Conservation (phyloP, 139 green algal genomes). For the Coelastrella sp. region DNA sequence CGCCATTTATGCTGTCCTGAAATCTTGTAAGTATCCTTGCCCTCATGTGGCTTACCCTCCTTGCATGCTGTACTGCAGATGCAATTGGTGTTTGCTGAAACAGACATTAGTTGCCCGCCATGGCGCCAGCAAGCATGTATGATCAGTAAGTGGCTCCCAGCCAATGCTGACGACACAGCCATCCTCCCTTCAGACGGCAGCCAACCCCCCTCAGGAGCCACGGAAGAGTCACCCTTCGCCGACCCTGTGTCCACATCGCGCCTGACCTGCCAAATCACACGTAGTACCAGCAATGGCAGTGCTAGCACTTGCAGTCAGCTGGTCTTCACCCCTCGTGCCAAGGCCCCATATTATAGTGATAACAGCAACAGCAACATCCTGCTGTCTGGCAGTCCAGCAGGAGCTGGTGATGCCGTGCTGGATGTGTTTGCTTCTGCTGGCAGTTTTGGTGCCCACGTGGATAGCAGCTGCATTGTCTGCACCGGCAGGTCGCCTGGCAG, state of each 20-base stretch:
- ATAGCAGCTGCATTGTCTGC: neutral
- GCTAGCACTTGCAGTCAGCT: neutral
- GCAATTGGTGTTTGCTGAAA: constrained; percentile 24
- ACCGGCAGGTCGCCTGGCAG: neutral
- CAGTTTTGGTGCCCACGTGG: neutral
- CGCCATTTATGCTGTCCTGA: too few species aligned
- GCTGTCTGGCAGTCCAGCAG: constrained; percentile 13
- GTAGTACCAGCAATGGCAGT: neutral
- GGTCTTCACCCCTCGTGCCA: neutral
- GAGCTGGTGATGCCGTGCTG: neutral
- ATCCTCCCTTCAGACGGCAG: neutral
- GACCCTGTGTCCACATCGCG: neutral
- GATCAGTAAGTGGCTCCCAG: constrained; percentile 39
- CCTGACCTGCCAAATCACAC: neutral
- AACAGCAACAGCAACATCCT: constrained; percentile 5
- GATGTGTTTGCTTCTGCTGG: neutral
- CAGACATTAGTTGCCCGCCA: constrained; percentile 23
- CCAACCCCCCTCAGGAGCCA: neutral
- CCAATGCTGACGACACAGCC: constrained; percentile 13
- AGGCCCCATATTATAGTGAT: neutral
- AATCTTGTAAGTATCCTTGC: too few species aligned
- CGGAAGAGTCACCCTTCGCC: neutral
- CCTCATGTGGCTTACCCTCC: neutral
- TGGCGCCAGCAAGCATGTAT: constrained; percentile 23
- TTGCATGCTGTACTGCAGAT: constrained; percentile 12